Evolutionary conservation across 768 basidiomycete species (phyloP).

Genomic region (Lentinula sp.): DNA sequence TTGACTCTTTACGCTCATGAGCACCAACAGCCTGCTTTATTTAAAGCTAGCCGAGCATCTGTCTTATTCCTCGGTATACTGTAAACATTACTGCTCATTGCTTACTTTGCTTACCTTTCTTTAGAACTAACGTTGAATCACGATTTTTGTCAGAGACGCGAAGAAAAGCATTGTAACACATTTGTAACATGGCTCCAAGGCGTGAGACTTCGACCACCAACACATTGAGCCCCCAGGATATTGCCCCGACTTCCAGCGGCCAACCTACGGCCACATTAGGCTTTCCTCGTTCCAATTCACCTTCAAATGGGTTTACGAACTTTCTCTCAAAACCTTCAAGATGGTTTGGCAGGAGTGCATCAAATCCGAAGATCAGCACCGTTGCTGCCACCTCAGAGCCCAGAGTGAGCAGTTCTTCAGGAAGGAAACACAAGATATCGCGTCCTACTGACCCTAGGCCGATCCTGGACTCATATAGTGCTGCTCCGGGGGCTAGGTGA

Average conservation of each 20-base stretch:
- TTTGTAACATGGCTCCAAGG: constrained; percentile 40
- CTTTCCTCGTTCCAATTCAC: constrained; percentile 56
- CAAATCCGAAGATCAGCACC: constrained; percentile 38
- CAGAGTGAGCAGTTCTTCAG: constrained; percentile 35
- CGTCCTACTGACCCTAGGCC: constrained; percentile 80
- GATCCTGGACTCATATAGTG: constrained; percentile 53
- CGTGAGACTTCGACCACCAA: constrained; percentile 34
- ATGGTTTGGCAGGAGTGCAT: constrained; percentile 65
- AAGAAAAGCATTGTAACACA: not conserved
- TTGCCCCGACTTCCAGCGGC: constrained; percentile 13
- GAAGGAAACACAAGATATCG: constrained; percentile 74
- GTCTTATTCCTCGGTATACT: not conserved
- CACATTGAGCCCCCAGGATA: constrained; percentile 32
- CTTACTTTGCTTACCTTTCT: not conserved
- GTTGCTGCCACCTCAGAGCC: constrained; percentile 33
- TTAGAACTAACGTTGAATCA: not conserved
- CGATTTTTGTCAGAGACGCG: not conserved
- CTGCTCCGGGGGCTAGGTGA: constrained; percentile 47
- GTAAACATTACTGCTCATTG: not conserved
- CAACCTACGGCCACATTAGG: constrained; percentile 28
- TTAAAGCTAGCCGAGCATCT: not conserved
- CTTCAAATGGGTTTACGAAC: constrained; percentile 47
- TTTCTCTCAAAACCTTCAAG: constrained; percentile 63
- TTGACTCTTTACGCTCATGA: constrained; percentile 3
- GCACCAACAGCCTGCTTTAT: not conserved